Percentiles rank a stretch among this genome's conserved stretches.
These are phyloP conservation scores for Cordyceps fumosorosea DNA, from an alignment of 2,329 filamentous ascomycete genomes.

Conservation along the genomic window DNA sequence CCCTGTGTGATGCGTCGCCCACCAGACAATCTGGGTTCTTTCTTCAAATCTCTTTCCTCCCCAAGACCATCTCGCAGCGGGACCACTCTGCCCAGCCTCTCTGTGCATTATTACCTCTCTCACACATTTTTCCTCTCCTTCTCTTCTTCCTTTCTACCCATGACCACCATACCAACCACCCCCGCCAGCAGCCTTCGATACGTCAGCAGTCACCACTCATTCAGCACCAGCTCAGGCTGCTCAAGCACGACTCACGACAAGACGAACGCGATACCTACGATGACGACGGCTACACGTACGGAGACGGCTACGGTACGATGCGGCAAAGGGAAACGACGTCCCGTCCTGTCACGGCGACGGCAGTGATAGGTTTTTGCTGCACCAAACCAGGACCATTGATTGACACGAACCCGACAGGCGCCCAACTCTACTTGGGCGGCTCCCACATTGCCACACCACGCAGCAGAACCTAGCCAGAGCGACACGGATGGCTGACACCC, in stretches of 20 bases:
- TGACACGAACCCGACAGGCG: background rate
- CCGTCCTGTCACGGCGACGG: background rate
- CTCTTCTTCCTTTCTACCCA: slow-evolving; percentile 1
- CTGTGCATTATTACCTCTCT: slow-evolving; percentile 7
- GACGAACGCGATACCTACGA: background rate
- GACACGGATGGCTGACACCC: background rate
- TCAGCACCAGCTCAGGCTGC: background rate
- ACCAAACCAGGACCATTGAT: background rate
- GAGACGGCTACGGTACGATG: background rate
- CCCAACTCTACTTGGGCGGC: background rate
- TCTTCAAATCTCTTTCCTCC: background rate
- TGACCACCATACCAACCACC: slow-evolving; percentile 7
- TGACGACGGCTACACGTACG: background rate
- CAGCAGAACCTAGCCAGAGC: background rate
- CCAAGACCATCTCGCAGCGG: background rate
- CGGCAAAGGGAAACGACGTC: background rate
- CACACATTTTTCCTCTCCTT: slow-evolving; percentile 7
- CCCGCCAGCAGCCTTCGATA: background rate
- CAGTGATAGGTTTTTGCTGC: background rate
- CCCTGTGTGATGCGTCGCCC: background rate
- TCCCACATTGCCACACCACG: background rate
- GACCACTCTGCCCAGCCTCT: slow-evolving; percentile 8
- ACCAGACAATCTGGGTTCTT: background rate
- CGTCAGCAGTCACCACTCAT: background rate
- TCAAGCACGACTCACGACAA: background rate